Conservation (phyloP, 305 asterid species). For the Fraxinus nigra region DNA sequence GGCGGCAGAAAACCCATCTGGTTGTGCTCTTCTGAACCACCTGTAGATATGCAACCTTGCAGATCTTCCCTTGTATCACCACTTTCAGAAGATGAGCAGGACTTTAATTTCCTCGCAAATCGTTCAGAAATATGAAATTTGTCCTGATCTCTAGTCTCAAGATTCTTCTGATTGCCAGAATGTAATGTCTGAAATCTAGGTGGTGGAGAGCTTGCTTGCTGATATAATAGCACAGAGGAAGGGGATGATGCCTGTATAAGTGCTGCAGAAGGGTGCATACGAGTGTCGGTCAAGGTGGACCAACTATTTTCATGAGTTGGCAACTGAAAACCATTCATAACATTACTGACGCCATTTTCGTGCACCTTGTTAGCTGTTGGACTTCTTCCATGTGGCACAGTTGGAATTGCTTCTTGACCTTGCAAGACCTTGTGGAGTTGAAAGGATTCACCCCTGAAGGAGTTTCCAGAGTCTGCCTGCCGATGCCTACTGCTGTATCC, state of each 20-base stretch:
- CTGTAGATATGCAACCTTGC: conserved; percentile 29
- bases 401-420: conserved; percentile 80
- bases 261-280: conserved; percentile 30
- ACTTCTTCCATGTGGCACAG: conserved; percentile 42
- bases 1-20: conserved; percentile 11
- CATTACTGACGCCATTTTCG: conserved; percentile 29
- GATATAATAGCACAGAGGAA: conserved; percentile 48
- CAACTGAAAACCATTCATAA: conserved; percentile 36
- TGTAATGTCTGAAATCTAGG: conserved; percentile 32
- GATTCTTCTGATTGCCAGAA: conserved; percentile 32
- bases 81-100: conserved; percentile 29
- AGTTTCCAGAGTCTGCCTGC: conserved; percentile 36
- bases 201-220: conserved; percentile 42
- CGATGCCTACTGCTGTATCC: conserved; percentile 33
- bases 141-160: conserved; percentile 29
- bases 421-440: conserved; percentile 94
- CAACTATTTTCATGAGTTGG: conserved; percentile 47
- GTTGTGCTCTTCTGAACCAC: conserved; percentile 29
- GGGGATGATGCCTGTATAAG: conserved; percentile 46
- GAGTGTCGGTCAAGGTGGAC: conserved; percentile 40
- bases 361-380: conserved; percentile 33
- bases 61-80: conserved; percentile 21
- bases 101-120: conserved; percentile 20
- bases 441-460: conserved; percentile 52
- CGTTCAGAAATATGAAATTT: conserved; percentile 36